Percentiles rank a stretch among this genome's conserved stretches.
Evolutionary conservation across 2,329 filamentous ascomycete species (phyloP).

Genomic region (Clarireedia monteithiana): DNA sequence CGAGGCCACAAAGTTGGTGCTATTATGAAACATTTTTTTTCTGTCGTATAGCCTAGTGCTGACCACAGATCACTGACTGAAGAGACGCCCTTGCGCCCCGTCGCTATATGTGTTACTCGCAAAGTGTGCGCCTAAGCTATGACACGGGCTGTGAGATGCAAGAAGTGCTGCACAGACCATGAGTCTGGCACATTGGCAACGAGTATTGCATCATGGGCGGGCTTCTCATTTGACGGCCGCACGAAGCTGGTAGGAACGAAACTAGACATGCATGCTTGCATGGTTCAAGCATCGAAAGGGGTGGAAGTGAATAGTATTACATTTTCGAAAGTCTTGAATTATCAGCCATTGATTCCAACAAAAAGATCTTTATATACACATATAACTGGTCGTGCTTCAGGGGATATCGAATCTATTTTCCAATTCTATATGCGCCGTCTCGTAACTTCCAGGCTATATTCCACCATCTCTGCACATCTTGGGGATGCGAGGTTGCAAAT

Average conservation of each 20-base stretch:
- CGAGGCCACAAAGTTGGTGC: not conserved
- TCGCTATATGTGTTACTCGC: not conserved
- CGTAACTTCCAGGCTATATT: not conserved
- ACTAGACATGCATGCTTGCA: not conserved
- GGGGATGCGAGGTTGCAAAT: too few species aligned
- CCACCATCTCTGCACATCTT: too few species aligned
- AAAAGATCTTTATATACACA: not conserved
- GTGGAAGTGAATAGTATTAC: not conserved
- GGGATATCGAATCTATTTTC: not conserved
- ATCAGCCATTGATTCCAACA: not conserved
- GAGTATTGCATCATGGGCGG: not conserved
- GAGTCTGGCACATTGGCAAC: not conserved
- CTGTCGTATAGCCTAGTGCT: not conserved
- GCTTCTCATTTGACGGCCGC: not conserved
- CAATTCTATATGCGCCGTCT: not conserved
- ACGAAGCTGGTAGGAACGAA: not conserved
- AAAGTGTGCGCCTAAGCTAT: not conserved
- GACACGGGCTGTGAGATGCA: not conserved
- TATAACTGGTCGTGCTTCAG: not conserved
- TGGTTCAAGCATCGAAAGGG: not conserved
- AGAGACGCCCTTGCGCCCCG: not conserved
- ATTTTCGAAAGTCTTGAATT: not conserved
- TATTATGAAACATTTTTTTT: not conserved
- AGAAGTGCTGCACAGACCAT: not conserved
- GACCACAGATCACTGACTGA: not conserved